Evolutionary conservation across 495 filamentous ascomycete genomes (phyloP), one percentile per base, ranked within the genome.

Genomic region (Apiosordaria backusii): DNA sequence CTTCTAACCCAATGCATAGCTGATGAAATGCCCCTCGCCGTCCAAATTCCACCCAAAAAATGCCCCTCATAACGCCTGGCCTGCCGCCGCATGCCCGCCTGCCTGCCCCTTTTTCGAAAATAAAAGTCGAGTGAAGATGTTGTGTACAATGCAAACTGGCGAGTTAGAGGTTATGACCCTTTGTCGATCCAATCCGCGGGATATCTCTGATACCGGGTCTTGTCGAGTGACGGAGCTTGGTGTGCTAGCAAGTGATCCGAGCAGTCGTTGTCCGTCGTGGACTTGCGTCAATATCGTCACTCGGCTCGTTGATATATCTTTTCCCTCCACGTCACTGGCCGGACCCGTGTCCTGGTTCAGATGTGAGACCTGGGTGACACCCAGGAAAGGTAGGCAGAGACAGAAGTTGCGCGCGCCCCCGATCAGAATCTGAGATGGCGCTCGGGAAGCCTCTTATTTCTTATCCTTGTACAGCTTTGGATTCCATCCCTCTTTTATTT

Each of bases 391-490:
- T 3, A 21, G 4, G 13, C 27, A 4, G 23, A 52, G 10, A 18
- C 35, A 54, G 15, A 27, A 25, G 58, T 57, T 23, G n/a, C 27
- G n/a, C 40, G 23, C 24, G 21, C 65, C 29, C 24, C 13, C 50
- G 16, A 21, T 16, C 50, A 53, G 16, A 53, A 16, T 16, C 16
- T 18, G 16, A 16, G 16, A 53, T 4, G 4, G 50, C 15, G 16
- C 52, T 21, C 9, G 52, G 18, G n/a, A 64, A 62, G 24, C 61
- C 61, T 24, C 26, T 52, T 29, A 71, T 77, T 81, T 92, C 84
- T 88, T 83, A 74, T 96, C 92, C 81, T 96, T 96, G 74, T 92
- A 97, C 25, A 97, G 78, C 86, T 96, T 97, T 62, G 95, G 95
- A 66, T 91, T 96, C 88, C 91, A 97, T 5, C 93, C 93, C 66